These are phyloP conservation scores for Penicillium frequentans DNA, from an alignment of 2,329 filamentous ascomycete genomes.

Conservation along the genomic window DNA sequence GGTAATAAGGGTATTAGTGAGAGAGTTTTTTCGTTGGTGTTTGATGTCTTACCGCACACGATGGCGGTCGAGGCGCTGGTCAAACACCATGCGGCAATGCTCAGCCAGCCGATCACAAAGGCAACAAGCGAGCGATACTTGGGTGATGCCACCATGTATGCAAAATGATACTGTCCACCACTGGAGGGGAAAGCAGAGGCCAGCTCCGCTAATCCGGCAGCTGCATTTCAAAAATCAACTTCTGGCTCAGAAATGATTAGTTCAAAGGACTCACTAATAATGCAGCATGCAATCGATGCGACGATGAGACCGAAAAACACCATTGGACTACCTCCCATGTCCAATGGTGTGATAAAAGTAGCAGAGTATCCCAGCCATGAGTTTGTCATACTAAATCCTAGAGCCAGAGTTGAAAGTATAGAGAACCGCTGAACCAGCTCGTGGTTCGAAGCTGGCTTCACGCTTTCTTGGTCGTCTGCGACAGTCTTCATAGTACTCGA, in stretches of 20 bases:
- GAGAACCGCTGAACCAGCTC: conserved; percentile 6
- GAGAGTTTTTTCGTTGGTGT: neutral
- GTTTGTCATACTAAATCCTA: conserved; percentile 32
- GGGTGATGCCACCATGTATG: conserved; percentile 23
- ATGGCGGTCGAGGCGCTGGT: conserved; percentile 18
- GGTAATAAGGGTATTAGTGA: neutral
- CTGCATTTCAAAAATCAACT: neutral
- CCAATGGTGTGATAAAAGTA: conserved; percentile 18
- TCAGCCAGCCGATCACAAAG: conserved; percentile 28
- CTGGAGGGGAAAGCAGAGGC: conserved; percentile 26
- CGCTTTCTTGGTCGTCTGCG: neutral
- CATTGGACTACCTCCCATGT: conserved; percentile 24
- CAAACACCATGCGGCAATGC: conserved; percentile 23
- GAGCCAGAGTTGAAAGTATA: conserved; percentile 21
- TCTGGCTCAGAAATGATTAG: neutral
- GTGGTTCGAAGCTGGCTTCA: neutral
- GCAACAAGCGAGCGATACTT: conserved; percentile 14
- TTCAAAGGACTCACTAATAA: conserved; percentile 17
- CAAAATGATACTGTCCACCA: conserved; percentile 35
- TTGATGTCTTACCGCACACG: conserved; percentile 10
- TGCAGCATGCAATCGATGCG: conserved; percentile 19
- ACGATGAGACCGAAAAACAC: conserved; percentile 25
- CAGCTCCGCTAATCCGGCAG: conserved; percentile 24
- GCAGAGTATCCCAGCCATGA: conserved; percentile 32
- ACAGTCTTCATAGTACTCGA: neutral